Evolutionary conservation across 768 basidiomycete genomes (phyloP), one percentile per base, ranked within the genome.

Genomic region (Tulasnella sp.): DNA sequence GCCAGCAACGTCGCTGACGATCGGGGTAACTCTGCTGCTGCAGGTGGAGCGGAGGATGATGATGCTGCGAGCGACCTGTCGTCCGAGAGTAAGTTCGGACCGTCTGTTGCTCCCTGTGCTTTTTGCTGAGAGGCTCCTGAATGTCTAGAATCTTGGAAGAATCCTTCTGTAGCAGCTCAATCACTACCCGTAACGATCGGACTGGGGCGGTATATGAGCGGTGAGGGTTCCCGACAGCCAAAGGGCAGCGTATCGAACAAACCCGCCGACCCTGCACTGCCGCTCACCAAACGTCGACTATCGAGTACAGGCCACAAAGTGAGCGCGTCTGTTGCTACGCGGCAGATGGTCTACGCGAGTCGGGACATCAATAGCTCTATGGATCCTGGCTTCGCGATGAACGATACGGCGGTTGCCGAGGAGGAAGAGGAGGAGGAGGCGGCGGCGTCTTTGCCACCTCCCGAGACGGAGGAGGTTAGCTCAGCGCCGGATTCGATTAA

Each of bases 401-500:
- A 22, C 26, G 64, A 41, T 22, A 66, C 22, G 19, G 39, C 62
- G 22, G 71, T 66, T 26, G 71, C 64, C 16, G 62, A 64, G 36
- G 71, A 72, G 39, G 71, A 72, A 19, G 71, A 72, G 62, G 69
- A 70, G 1, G 71, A 72, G 32, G 62, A 63, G 6, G 64, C 32
- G 26, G 67, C 19, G 41, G 67, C 40, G 22, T 34, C 32, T 26
- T 17, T 36, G 32, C 34, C 67, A n/a, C 35, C 69, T 71, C 17
- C 62, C 40, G 32, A 22, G n/a, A 36, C 39, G 11, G 32, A 72
- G 19, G 37, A 35, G n/a, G 22, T 66, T 19, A 62, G 37, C 36
- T 66, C 37, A n/a, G 62, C 62, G 6, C 69, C 69, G 14, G 71
- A 69, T 52, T 41, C 67, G 32, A 19, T 41, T 9, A 41, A 35